These are phyloP conservation scores for Nevesoporus exiguus DNA, from an alignment of 768 basidiomycete genomes.

Conservation along the genomic window DNA sequence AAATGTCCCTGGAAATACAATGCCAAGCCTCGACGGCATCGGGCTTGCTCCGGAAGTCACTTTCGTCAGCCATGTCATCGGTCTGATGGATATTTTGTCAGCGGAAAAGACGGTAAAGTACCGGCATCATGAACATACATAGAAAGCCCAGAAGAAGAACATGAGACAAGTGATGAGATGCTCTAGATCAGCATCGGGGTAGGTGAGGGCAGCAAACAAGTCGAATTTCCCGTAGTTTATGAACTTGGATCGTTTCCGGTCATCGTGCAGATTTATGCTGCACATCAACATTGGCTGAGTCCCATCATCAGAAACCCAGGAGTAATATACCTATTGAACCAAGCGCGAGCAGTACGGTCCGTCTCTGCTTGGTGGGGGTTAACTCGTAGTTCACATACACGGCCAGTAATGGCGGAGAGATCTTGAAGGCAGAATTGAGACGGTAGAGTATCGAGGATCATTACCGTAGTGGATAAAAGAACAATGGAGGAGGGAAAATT, in stretches of 20 bases:
- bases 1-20: slow-evolving; percentile 29
- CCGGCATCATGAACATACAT: slow-evolving; percentile 21
- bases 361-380: slow-evolving; percentile 34
- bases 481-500: slow-evolving; percentile 9
- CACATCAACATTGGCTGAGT: background rate
- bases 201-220: slow-evolving; percentile 37
- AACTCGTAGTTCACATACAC: slow-evolving; percentile 35
- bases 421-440: slow-evolving; percentile 36
- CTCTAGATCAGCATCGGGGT: slow-evolving; percentile 35
- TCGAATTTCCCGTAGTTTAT: slow-evolving; percentile 38
- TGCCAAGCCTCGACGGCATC: slow-evolving; percentile 35
- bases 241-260: slow-evolving; percentile 33
- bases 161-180: slow-evolving; percentile 37
- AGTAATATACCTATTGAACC: slow-evolving; percentile 32
- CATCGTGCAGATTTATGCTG: slow-evolving; percentile 35
- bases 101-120: background rate
- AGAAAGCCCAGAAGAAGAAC: slow-evolving; percentile 40
- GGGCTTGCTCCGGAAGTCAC: slow-evolving; percentile 33
- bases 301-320: background rate
- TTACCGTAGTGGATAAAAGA: slow-evolving; percentile 15
- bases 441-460: slow-evolving; percentile 33
- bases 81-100: no score
- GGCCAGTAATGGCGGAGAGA: slow-evolving; percentile 35
- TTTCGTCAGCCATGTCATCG: slow-evolving; percentile 38
- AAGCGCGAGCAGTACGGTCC: slow-evolving; percentile 30